These are phyloP conservation scores for Colletotrichum truncatum DNA, from an alignment of 2,329 filamentous ascomycete genomes.

Conservation along the genomic window DNA sequence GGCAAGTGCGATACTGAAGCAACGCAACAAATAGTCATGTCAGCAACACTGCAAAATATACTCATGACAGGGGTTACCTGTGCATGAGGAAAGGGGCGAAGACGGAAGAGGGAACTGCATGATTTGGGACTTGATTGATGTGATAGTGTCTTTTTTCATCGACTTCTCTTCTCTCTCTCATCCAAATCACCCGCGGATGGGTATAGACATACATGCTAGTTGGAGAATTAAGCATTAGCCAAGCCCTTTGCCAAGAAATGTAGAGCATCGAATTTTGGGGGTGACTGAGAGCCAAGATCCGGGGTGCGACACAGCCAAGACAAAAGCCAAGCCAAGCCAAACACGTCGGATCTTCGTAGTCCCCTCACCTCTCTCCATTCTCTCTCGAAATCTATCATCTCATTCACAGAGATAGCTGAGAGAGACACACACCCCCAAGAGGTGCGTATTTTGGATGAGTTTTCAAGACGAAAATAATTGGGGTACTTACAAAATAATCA, in stretches of 20 bases:
- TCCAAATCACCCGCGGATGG: slow-evolving; percentile 44
- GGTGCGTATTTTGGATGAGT: background rate
- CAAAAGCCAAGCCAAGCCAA: slow-evolving; percentile 14
- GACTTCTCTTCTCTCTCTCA: slow-evolving; percentile 26
- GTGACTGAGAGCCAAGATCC: slow-evolving; percentile 15
- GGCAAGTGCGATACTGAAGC: slow-evolving; percentile 75
- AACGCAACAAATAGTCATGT: slow-evolving; percentile 31
- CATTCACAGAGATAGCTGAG: background rate
- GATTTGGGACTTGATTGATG: slow-evolving; percentile 56
- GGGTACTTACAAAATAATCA: slow-evolving; percentile 75
- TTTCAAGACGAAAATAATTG: background rate
- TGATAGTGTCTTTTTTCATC: slow-evolving; percentile 57
- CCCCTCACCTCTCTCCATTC: slow-evolving; percentile 19
- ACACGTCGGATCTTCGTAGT: background rate
- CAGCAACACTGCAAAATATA: slow-evolving; percentile 40
- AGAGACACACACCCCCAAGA: background rate
- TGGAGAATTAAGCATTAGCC: slow-evolving; percentile 24
- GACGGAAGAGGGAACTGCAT: slow-evolving; percentile 26
- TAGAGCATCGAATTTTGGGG: background rate
- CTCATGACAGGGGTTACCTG: slow-evolving; percentile 29
- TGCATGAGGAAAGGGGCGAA: slow-evolving; percentile 31
- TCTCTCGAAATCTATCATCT: background rate
- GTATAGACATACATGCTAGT: slow-evolving; percentile 62
- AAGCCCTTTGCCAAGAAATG: slow-evolving; percentile 21
- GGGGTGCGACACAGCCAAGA: slow-evolving; percentile 23